Conservation (phyloP, 116 monocot species). For the Iris pallida region DNA sequence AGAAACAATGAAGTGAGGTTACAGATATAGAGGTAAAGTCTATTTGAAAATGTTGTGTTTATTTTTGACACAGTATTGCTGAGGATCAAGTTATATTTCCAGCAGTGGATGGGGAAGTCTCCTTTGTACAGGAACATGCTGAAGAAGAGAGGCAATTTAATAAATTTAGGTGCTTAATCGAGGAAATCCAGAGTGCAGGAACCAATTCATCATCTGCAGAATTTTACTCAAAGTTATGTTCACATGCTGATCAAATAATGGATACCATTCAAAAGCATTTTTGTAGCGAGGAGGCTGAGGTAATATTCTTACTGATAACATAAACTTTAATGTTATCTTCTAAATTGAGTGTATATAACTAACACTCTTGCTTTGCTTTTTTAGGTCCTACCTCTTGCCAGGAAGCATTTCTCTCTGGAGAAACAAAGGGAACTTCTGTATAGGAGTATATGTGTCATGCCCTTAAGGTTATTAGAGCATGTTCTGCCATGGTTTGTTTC, state of each 20-base stretch:
- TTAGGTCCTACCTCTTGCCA: slow-evolving; percentile 97
- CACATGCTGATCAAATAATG: slow-evolving; percentile 89
- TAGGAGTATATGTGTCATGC: slow-evolving; percentile 86
- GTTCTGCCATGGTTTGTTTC: slow-evolving; percentile 94
- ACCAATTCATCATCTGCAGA: slow-evolving; percentile 65
- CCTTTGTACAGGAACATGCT: slow-evolving; percentile 77
- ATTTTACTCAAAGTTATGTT: slow-evolving; percentile 68
- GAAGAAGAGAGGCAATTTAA: slow-evolving; percentile 77
- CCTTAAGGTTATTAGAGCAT: slow-evolving; percentile 87
- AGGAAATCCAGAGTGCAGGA: slow-evolving; percentile 71
- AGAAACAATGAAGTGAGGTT: too few species aligned
- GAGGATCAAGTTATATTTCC: slow-evolving; percentile 97
- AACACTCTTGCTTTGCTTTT: slow-evolving; percentile 15
- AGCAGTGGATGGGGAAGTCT: slow-evolving; percentile 75
- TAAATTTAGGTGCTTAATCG: slow-evolving; percentile 73
- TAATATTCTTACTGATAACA: slow-evolving; percentile 11
- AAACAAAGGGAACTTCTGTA: slow-evolving; percentile 85
- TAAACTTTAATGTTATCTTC: not conserved
- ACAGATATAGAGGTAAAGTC: not conserved
- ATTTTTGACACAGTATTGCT: slow-evolving; percentile 56
- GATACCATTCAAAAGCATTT: slow-evolving; percentile 82
- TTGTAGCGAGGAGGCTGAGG: slow-evolving; percentile 64
- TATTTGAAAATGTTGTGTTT: not conserved
- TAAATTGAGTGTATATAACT: not conserved
- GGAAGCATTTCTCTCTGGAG: slow-evolving; percentile 65